Evolutionary conservation across 2,329 filamentous ascomycete species (phyloP).

Genomic region (Colletotrichum higginsianum): DNA sequence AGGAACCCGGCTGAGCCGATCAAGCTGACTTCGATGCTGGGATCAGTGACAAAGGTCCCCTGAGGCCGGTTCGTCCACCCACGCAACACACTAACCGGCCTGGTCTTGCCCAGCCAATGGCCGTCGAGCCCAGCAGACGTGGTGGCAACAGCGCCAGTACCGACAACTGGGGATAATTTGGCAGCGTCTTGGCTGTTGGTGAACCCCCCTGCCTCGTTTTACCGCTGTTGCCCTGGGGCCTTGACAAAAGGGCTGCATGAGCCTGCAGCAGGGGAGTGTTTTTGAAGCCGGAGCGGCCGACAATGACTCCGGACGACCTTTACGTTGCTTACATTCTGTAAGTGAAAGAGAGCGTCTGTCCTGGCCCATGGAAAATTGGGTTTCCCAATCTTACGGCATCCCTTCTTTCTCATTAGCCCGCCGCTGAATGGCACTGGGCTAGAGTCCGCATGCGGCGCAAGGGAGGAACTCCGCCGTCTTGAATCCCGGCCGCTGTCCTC

Average conservation of each 20-base stretch:
- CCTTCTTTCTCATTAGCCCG: slow-evolving; percentile 1
- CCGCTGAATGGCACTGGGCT: slow-evolving; percentile 10
- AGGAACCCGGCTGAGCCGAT: slow-evolving; percentile 16
- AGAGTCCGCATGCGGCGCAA: slow-evolving; percentile 12
- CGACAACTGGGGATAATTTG: slow-evolving; percentile 27
- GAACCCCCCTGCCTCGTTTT: slow-evolving; percentile 1
- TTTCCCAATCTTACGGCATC: slow-evolving; percentile 33
- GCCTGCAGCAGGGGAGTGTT: slow-evolving; percentile 29
- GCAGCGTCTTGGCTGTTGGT: slow-evolving; percentile 28
- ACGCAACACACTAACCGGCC: slow-evolving; percentile 14
- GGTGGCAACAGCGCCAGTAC: slow-evolving; percentile 2
- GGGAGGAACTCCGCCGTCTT: slow-evolving; percentile 25
- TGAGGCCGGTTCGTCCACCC: neutral
- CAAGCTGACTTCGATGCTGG: slow-evolving; percentile 29
- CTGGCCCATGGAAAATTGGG: slow-evolving; percentile 18
- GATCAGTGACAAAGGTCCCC: slow-evolving; percentile 23
- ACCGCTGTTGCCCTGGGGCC: neutral
- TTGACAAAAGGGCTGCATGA: slow-evolving; percentile 9
- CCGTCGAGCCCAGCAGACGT: slow-evolving; percentile 3
- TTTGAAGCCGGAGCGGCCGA: slow-evolving; percentile 33
- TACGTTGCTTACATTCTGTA: neutral
- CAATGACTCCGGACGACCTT: slow-evolving; percentile 12
- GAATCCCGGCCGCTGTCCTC: neutral
- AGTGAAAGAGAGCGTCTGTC: neutral
- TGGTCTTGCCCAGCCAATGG: neutral